Evolutionary conservation across 139 green algal genomes (phyloP).

Genomic region (Chlorella vulgaris): DNA sequence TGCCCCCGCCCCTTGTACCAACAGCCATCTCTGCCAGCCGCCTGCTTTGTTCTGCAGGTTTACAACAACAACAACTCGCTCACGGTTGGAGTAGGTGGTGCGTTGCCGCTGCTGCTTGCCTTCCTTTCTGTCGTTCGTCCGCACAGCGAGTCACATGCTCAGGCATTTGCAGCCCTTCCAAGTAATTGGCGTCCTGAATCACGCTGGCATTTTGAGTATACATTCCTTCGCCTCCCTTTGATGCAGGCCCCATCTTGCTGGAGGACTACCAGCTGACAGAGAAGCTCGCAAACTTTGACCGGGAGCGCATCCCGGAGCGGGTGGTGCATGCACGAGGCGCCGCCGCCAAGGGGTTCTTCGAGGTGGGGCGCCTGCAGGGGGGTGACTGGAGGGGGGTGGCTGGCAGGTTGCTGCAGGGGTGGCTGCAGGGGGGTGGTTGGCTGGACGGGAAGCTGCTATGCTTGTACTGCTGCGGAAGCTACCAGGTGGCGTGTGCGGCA

Average conservation of each 20-base stretch:
- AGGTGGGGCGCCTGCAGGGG: slow-evolving; percentile 60
- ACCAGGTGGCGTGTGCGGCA: too few relatives aligned
- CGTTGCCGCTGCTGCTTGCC: slow-evolving; percentile 36
- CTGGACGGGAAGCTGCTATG: too few relatives aligned
- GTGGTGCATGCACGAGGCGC: slow-evolving; percentile 95
- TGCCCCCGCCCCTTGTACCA: too few relatives aligned
- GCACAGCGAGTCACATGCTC: neutral
- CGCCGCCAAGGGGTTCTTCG: slow-evolving; percentile 96
- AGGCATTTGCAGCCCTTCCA: neutral
- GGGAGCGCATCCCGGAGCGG: slow-evolving; percentile 95
- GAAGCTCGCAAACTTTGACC: slow-evolving; percentile 95
- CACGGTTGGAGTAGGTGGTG: slow-evolving; percentile 66
- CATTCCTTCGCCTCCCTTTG: too few relatives aligned
- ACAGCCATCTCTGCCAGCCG: neutral
- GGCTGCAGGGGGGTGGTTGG: too few relatives aligned
- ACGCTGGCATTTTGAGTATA: too few relatives aligned
- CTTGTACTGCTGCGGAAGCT: too few relatives aligned
- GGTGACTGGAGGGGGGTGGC: neutral
- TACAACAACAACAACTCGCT: slow-evolving; percentile 86
- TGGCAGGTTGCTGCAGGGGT: neutral
- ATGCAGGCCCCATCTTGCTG: slow-evolving; percentile 76
- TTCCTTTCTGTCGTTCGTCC: neutral
- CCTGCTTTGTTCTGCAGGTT: neutral
- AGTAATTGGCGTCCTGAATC: too few relatives aligned
- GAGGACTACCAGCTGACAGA: slow-evolving; percentile 95